Evolutionary conservation across 1,284 basidiomycete genomes (phyloP).

Genomic region (Apiotrichum akiyoshidainum): DNA sequence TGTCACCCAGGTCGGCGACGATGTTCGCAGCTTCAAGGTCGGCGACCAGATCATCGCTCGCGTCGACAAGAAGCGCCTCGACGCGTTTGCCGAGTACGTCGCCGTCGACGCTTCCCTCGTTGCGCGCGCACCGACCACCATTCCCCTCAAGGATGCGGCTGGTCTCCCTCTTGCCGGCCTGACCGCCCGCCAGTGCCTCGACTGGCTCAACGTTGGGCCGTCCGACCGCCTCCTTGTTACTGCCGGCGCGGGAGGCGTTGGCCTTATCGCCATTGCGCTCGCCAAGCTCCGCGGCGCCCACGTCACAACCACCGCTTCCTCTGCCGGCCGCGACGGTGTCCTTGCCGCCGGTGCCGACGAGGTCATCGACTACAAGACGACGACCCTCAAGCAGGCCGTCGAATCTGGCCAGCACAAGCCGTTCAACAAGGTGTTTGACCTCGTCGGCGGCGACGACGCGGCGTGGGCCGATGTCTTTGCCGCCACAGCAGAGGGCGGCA

Average conservation of each 20-base stretch:
- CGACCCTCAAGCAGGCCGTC: constrained; percentile 10
- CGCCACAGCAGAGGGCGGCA: constrained; percentile 10
- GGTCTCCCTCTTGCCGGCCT: constrained; percentile 25
- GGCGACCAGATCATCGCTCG: constrained; percentile 55
- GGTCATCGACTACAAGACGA: constrained; percentile 44
- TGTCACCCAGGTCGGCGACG: constrained; percentile 47
- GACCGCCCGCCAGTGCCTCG: constrained; percentile 22
- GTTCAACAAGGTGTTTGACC: constrained; percentile 25
- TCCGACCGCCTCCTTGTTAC: constrained; percentile 49
- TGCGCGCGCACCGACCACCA: constrained; percentile 16
- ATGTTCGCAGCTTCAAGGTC: constrained; percentile 21
- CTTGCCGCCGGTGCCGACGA: constrained; percentile 52
- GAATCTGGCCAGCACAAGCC: neutral
- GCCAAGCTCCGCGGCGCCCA: constrained; percentile 52
- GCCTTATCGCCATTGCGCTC: constrained; percentile 54
- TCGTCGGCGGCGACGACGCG: constrained; percentile 11
- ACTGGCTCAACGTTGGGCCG: constrained; percentile 16
- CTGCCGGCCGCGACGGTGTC: constrained; percentile 50
- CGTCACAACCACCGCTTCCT: constrained; percentile 52
- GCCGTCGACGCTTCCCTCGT: constrained; percentile 14
- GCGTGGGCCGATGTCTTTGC: constrained; percentile 7
- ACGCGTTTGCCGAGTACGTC: constrained; percentile 51
- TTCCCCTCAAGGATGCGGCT: constrained; percentile 17
- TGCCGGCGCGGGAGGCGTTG: constrained; percentile 53
- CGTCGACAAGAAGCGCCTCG: constrained; percentile 46